Conservation (phyloP, 1,284 basidiomycete species). For the Cryptococcus amylolentus region DNA sequence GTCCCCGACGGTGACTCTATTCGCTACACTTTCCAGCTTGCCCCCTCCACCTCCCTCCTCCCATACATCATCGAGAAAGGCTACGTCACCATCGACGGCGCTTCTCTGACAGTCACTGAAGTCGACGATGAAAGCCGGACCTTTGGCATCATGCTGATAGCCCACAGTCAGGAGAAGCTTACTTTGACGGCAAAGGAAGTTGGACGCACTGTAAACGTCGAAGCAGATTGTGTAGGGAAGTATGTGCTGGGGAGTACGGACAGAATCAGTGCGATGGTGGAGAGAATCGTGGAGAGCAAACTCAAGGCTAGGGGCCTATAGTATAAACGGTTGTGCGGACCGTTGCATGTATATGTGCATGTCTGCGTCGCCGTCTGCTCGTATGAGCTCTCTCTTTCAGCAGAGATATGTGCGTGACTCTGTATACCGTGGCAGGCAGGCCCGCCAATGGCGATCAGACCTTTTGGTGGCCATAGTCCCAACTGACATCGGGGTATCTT, state of each 20-base stretch:
- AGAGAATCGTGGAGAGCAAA: constrained; percentile 67
- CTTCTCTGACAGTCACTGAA: constrained; percentile 84
- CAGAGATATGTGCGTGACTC: too few relatives aligned
- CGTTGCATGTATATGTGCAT: too few relatives aligned
- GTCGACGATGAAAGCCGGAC: constrained; percentile 64
- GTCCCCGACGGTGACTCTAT: constrained; percentile 81
- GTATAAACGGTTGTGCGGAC: too few relatives aligned
- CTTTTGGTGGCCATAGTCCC: too few relatives aligned
- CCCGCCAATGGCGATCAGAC: too few relatives aligned
- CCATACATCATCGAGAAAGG: constrained; percentile 93
- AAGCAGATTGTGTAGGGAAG: constrained; percentile 57
- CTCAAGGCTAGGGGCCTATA: constrained; percentile 47
- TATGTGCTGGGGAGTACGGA: constrained; percentile 66
- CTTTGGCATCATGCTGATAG: constrained; percentile 95
- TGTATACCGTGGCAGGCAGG: too few relatives aligned
- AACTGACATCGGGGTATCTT: too few relatives aligned
- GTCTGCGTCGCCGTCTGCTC: too few relatives aligned
- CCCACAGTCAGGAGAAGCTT: constrained; percentile 86
- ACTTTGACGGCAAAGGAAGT: constrained; percentile 71
- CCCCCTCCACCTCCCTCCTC: constrained; percentile 62
- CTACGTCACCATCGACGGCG: constrained; percentile 91
- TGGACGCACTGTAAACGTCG: constrained; percentile 85
- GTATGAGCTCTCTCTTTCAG: too few relatives aligned
- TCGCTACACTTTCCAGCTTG: constrained; percentile 72
- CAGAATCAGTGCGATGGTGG: constrained; percentile 61